A percentile compares a stretch with the other conserved stretches of the same genome.
Conservation (phyloP, 2,329 filamentous ascomycete species). For the Fusarium drepaniforme region DNA sequence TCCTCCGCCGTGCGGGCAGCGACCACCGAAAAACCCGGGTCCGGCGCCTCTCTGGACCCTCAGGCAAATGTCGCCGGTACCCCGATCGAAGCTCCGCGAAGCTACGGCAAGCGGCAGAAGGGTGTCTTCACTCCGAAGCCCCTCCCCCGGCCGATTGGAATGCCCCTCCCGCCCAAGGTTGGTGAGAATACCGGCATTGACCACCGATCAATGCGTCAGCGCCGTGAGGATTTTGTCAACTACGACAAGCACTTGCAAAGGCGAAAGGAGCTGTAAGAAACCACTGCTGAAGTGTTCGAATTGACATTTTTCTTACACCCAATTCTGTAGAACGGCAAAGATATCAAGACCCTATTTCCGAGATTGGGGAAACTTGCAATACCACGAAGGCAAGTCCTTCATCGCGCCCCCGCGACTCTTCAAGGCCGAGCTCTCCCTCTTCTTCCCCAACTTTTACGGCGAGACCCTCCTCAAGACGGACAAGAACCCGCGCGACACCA, state of each 20-base stretch:
- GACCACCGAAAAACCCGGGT: constrained; percentile 49
- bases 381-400: constrained; percentile 93
- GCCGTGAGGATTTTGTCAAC: constrained; percentile 83
- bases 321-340: constrained; percentile 71
- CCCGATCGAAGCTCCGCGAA: constrained; percentile 69
- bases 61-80: constrained; percentile 56
- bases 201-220: constrained; percentile 73
- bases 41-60: constrained; percentile 53
- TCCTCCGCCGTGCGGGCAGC: constrained; percentile 54
- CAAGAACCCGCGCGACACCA: constrained; percentile 74
- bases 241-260: constrained; percentile 86
- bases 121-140: constrained; percentile 69
- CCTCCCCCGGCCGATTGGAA: constrained; percentile 82
- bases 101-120: constrained; percentile 67
- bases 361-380: constrained; percentile 88
- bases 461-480: constrained; percentile 75
- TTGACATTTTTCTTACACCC: constrained; percentile 1
- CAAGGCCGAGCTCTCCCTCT: constrained; percentile 83
- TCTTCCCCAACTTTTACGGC: constrained; percentile 93
- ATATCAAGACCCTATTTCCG: constrained; percentile 93
- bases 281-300: not conserved
- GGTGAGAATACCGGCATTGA: constrained; percentile 89
- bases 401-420: constrained; percentile 87
- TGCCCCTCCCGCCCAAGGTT: constrained; percentile 76
- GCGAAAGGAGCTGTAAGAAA: constrained; percentile 79